Evolutionary conservation across 2,329 filamentous ascomycete species (phyloP).

Genomic region (Verticillium zaregamsianum): DNA sequence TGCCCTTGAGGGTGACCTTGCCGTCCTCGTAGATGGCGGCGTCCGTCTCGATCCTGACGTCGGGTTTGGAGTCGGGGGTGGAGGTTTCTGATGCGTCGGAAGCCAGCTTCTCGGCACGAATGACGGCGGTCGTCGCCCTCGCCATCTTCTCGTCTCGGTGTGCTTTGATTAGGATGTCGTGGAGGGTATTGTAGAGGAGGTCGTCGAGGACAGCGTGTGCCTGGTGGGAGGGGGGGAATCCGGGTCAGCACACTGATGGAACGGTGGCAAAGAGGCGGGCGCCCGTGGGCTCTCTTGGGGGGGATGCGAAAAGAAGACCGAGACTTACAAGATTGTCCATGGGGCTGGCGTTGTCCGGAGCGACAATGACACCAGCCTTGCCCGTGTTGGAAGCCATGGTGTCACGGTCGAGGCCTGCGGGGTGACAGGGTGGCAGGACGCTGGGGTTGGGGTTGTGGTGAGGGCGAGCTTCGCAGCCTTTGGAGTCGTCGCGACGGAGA

Average conservation of each 20-base stretch:
- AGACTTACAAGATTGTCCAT: constrained; percentile 59
- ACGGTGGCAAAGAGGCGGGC: constrained; percentile 4
- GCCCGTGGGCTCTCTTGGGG: constrained; percentile 1
- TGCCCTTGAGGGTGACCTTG: constrained; percentile 64
- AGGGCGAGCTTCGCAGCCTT: not conserved
- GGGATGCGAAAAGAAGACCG: not conserved
- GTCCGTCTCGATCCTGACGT: constrained; percentile 60
- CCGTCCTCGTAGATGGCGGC: constrained; percentile 68
- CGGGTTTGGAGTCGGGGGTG: constrained; percentile 47
- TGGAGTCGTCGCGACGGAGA: not conserved
- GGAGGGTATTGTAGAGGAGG: constrained; percentile 70
- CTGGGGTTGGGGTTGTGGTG: constrained; percentile 5
- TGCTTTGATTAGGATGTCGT: constrained; percentile 68
- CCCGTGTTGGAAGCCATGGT: constrained; percentile 41
- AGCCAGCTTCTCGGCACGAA: constrained; percentile 59
- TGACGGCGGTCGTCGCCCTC: constrained; percentile 60
- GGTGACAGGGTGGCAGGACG: constrained; percentile 2
- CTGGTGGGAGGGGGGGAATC: constrained; percentile 27
- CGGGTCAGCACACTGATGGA: not conserved
- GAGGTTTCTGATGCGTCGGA: constrained; percentile 50
- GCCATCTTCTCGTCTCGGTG: constrained; percentile 78
- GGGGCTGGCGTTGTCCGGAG: constrained; percentile 44
- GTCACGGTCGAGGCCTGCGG: constrained; percentile 10
- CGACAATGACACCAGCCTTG: constrained; percentile 54
- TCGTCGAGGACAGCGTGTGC: constrained; percentile 68